Conservation (phyloP, 345 rosid species). For the Eucalyptus sideroxylon region DNA sequence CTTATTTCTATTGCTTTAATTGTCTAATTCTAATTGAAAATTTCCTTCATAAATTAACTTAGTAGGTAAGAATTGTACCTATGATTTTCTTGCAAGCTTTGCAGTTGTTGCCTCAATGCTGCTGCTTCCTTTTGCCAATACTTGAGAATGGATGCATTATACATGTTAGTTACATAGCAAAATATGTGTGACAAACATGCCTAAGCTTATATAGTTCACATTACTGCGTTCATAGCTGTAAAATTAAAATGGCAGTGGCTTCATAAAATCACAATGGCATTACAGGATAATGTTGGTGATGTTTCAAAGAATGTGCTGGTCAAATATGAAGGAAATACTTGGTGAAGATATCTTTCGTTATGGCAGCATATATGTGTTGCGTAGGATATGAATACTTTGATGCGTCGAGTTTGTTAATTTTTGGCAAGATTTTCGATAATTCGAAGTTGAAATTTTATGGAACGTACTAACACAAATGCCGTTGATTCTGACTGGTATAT, state of each 20-base stretch:
- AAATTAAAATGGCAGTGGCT: neutral
- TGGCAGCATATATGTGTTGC: neutral
- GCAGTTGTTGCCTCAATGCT: constrained; percentile 12
- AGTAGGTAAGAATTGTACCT: neutral
- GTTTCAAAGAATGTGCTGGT: neutral
- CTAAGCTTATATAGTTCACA: neutral
- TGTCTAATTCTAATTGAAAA: neutral
- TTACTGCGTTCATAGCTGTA: neutral
- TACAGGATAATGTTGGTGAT: neutral
- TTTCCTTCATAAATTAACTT: neutral
- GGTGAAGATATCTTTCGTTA: neutral
- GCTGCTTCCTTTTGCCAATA: constrained; percentile 22
- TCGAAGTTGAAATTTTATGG: neutral
- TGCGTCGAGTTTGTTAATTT: neutral
- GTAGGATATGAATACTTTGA: neutral
- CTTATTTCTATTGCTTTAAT: neutral
- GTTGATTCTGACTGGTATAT: neutral
- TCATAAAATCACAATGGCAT: neutral
- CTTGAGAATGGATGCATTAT: neutral
- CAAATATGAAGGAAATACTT: neutral
- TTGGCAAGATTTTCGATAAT: neutral
- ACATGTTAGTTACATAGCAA: neutral
- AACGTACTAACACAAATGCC: neutral
- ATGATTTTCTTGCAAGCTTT: constrained; percentile 15
- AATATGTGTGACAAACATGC: neutral